Base-by-base conservation (phyloP, 768 basidiomycete genomes). In the Mycena amicta region DNA sequence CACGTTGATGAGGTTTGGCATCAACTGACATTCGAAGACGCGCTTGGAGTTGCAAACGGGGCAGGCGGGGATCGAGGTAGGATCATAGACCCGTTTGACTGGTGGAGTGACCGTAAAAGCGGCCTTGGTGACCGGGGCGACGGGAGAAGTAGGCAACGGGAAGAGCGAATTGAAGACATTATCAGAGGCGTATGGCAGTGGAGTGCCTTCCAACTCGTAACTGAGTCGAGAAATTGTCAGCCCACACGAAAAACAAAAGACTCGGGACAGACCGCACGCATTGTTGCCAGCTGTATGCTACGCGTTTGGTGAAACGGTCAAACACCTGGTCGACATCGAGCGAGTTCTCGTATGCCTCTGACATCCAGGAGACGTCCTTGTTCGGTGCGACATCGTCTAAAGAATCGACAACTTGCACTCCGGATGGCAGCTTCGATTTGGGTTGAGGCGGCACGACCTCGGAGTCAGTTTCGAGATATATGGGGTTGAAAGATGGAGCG, bases 11-110 rank as follows among this genome's bases (percentile, higher is more conserved):
- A 98, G 75, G 68, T 94, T 93, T 2, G 96, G 96, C 86, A 95
- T 96, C 53, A 98, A 78, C 71, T 98, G 96, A 66, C 90, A 90
- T 71, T 98, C 96, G 70, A 97, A 98, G 22, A 88, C 82, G 16
- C 93, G 83, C 43, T 74, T 75, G 2, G 83, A 78, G 33, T 77
- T 74, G 74, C 96, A 98, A 15, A 74, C 67, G 2, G 85, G 78
- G 69, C 96, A 98, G 0, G 72, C 59, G 0, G 89, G 85, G 28
- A 94, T 74, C 6, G 78, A 71, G 0, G 77, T 66, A 3, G 85
- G 74, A 45, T 78, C 72, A 72, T 88, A 97, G 0, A 74, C 73
- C 41, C 85, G 79, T 64, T 80, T 83, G 37, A 71, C 70, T 2
- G 76, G 63, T 12, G 72, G 76, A 1, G 76, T 71, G n/a, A 86